Conservation (phyloP, 352 stramenopile genomes). For the Pythium oligandrum region DNA sequence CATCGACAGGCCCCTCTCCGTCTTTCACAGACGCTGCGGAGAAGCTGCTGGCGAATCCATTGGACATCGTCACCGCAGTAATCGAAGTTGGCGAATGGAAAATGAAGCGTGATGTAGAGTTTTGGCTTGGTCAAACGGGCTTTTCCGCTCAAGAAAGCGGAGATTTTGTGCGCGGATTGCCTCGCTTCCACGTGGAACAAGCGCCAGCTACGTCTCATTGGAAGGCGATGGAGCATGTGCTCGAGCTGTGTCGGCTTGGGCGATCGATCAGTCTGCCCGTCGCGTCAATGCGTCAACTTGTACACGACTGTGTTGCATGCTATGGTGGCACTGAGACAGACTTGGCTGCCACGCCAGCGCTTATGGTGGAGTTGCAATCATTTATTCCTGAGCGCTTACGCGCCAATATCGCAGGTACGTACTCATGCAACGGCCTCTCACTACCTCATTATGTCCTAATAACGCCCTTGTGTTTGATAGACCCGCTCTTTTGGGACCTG, state of each 20-base stretch:
- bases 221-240: constrained; percentile 18
- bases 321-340: not conserved
- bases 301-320: constrained; percentile 17
- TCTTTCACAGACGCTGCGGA: constrained; percentile 6
- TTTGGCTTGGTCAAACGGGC: constrained; percentile 10
- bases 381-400: constrained; percentile 23
- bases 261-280: constrained; percentile 12
- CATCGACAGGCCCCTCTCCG: not conserved
- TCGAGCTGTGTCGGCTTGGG: constrained; percentile 13
- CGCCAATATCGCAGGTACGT: constrained; percentile 17
- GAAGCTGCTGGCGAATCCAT: constrained; percentile 8
- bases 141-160: constrained; percentile 19
- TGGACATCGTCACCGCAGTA: constrained; percentile 3
- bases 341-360: not conserved
- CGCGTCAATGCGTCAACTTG: constrained; percentile 16
- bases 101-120: constrained; percentile 23
- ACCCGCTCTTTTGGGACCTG: constrained; percentile 21
- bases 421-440: not conserved
- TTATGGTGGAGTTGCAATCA: constrained; percentile 15
- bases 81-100: constrained; percentile 25
- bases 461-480: constrained; percentile 3
- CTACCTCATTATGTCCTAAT: too few relatives aligned
- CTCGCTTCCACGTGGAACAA: constrained; percentile 6
- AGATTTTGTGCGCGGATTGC: constrained; percentile 15
- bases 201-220: constrained; percentile 3